phyloP scores from a whole-genome alignment of 176 grass and related monocot genomes.

The Hordeum marinum region DNA sequence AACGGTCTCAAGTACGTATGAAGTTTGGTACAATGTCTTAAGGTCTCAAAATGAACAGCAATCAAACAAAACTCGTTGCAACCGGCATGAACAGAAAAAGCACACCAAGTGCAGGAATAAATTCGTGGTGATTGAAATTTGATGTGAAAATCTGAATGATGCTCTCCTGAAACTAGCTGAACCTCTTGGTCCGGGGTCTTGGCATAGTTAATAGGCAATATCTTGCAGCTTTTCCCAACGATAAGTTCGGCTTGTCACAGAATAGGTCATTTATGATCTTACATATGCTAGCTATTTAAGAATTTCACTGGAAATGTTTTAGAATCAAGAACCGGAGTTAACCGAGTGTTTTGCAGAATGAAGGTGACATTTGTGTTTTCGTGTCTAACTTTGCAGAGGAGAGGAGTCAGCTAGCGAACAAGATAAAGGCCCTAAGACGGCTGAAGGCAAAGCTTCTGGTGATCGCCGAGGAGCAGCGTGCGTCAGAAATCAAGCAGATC shows the following conservation, averaged over 20 bases:
- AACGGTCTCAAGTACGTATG: too few relatives aligned
- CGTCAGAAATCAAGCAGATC: constrained; percentile 92
- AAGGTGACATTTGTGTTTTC: constrained; percentile 5
- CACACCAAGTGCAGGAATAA: not conserved
- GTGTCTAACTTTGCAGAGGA: constrained; percentile 65
- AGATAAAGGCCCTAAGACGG: constrained; percentile 77
- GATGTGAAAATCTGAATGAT: not conserved
- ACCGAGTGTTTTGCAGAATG: not conserved
- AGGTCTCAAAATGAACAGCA: too few relatives aligned
- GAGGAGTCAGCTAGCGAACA: constrained; percentile 87
- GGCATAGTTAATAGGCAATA: not conserved
- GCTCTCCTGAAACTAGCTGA: not conserved
- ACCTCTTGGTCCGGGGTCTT: not conserved
- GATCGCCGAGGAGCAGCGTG: constrained; percentile 81
- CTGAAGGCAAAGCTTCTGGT: constrained; percentile 92
- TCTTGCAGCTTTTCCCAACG: not conserved
- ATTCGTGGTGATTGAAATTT: not conserved
- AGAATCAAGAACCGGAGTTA: not conserved
- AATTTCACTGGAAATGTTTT: not conserved
- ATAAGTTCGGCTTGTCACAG: not conserved
- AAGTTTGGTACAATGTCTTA: too few relatives aligned
- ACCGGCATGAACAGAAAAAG: too few relatives aligned
- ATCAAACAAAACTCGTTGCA: too few relatives aligned
- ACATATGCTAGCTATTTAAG: not conserved
- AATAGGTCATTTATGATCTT: not conserved